Percentiles rank a stretch among this genome's conserved stretches.
These are phyloP conservation scores for Fragaria vesca DNA, from an alignment of 306 rosid genomes.

Conservation along the genomic window DNA sequence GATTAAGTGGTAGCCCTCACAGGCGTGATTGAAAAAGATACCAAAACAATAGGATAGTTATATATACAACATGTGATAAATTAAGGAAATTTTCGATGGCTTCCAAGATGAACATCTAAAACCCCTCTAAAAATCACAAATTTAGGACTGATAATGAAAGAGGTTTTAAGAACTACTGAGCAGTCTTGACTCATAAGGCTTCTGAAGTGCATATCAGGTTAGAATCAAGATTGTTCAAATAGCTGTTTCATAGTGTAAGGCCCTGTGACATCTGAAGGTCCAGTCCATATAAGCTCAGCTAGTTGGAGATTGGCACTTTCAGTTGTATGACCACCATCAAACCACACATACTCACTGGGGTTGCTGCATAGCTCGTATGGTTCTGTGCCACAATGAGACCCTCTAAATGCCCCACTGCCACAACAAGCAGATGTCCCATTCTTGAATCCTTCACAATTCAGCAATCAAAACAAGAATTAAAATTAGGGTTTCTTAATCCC, in stretches of 20 bases:
- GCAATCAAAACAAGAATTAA: not conserved
- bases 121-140: not conserved
- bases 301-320: conserved; percentile 30
- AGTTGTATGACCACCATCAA: conserved; percentile 35
- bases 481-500: not conserved
- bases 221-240: conserved; percentile 9
- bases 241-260: conserved; percentile 35
- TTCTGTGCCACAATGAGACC: conserved; percentile 24
- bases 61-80: not conserved
- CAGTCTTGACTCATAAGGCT: not conserved
- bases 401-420: conserved; percentile 40
- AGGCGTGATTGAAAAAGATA: not conserved
- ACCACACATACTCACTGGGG: conserved; percentile 34
- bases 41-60: not conserved
- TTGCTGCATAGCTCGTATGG: conserved; percentile 28
- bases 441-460: conserved; percentile 27
- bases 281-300: conserved; percentile 37
- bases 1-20: not conserved
- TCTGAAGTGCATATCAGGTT: not conserved
- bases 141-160: not conserved
- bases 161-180: too few species aligned
- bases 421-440: conserved; percentile 38
- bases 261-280: conserved; percentile 16
- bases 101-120: not conserved
- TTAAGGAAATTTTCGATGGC: not conserved